Base-by-base conservation (phyloP, 345 rosid genomes). In the Hirschfeldia incana region DNA sequence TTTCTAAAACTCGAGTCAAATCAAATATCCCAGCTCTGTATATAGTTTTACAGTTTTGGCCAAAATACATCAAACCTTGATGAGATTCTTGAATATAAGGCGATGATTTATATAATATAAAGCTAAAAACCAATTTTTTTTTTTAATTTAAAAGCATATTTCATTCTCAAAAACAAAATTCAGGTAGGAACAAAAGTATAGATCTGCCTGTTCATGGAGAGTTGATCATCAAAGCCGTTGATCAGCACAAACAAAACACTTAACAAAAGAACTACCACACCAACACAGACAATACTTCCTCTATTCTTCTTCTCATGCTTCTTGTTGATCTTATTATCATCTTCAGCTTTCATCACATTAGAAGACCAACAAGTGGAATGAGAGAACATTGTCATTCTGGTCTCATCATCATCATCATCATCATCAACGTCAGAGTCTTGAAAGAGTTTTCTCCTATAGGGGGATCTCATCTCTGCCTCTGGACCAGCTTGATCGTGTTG, bases 121-220 rank as follows among this genome's bases (percentile, higher is more conserved):
- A 33, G 12, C 53, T 12, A 26, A 72, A 72, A n/a, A 29, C 11
- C 3, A n/a, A 2, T 15, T 62, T 34, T 62, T 63, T 64, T 70
- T 53, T 65, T 51, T 33, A 70, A 8, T 36, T 34, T 29, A 26
- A 42, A 57, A 77, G 42, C 76, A 77, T 2, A 49, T n/a, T 36
- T 6, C 9, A 6, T 13, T 16, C 16, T 26, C 28, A 11, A 21
- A 29, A 42, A 1, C 17, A 69, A 26, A 21, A 28, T 15, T 61
- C 51, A 73, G 39, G 83, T 80, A 63, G 79, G 79, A 69, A 80
- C 79, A 67, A 69, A 69, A 63, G 67, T 74, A 39, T 62, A 0
- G 29, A 42, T 74, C 4, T 75, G 63, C 74, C 34, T 63, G 30
- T 39, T n/a, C 34, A 37, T 10, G 30, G 49, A 74, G 55, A 44